Base-by-base conservation (phyloP, 306 rosid genomes). In the Malus fusca region DNA sequence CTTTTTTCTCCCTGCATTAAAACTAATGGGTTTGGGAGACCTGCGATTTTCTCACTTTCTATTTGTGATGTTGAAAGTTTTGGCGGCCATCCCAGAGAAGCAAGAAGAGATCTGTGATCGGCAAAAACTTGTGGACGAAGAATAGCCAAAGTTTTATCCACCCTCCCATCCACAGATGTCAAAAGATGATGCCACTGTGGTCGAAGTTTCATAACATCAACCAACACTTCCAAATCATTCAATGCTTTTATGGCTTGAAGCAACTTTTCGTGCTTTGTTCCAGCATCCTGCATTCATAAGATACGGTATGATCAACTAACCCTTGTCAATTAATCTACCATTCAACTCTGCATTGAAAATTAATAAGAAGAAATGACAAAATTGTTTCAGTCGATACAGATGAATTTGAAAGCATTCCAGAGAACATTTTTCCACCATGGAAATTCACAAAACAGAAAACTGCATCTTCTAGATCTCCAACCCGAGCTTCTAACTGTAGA, bases 81-180 rank as follows among this genome's bases (percentile, higher is more conserved):
- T n/a, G 97, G 97, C 7, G 97, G 97, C 97, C 97, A 91, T 68
- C 97, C 97, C 69, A 91, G 84, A 81, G 92, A 87, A 77, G 51
- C 61, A 2, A 91, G 93, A 84, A 91, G 83, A 48, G 93, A 88
- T 26, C 97, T 88, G 52, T 91, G 97, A 84, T 89, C 89, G 4
- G 97, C 88, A 71, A 88, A 72, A 66, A 80, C 87, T 87, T 89
- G 92, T 21, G 90, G 93, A 35, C 92, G 82, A 46, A 91, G 92
- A 84, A 81, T 81, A 71, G 75, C 81, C 82, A 91, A 62, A 43
- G 77, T 81, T 82, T 84, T 87, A 71, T 87, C 90, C 61, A 87
- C 97, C 76, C 97, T 84, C 22, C 70, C 66, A 77, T 91, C 93
- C 53, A 91, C 92, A 23, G 90, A 83, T 82, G 64, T 83, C 77